These are phyloP conservation scores for Kodamaea fukazawae DNA, from an alignment of 805 yeast species.

Conservation along the genomic window DNA sequence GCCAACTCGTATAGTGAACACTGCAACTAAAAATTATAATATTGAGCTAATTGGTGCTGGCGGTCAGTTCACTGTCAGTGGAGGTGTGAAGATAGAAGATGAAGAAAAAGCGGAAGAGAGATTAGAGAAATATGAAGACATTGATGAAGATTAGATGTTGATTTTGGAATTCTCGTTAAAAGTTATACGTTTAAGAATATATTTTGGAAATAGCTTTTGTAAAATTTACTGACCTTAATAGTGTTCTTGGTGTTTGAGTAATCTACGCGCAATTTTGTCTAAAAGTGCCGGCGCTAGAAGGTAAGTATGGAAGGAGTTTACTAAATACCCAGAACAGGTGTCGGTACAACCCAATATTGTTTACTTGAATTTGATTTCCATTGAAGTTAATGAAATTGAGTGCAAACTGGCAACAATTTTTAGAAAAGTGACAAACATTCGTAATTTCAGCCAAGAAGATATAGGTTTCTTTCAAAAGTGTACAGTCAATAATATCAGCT, in stretches of 20 bases:
- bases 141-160: conserved; percentile 30
- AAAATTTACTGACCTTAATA: conserved; percentile 1
- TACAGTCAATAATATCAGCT: no score
- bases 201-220: background rate
- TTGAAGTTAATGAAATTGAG: no score
- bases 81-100: conserved; percentile 66
- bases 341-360: no score
- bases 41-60: conserved; percentile 84
- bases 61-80: conserved; percentile 92
- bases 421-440: no score
- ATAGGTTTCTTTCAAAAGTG: no score
- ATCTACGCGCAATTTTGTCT: background rate
- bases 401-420: no score
- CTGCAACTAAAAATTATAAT: conserved; percentile 82
- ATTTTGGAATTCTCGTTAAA: background rate
- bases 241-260: no score
- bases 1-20: conserved; percentile 89
- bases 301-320: no score
- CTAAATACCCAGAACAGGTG: no score
- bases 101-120: conserved; percentile 48
- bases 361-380: no score
- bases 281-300: no score
- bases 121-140: conserved; percentile 49
- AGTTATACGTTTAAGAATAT: background rate
- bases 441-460: no score